These are phyloP conservation scores for Begonia fuchsioides DNA, from an alignment of 306 rosid species.

Conservation along the genomic window DNA sequence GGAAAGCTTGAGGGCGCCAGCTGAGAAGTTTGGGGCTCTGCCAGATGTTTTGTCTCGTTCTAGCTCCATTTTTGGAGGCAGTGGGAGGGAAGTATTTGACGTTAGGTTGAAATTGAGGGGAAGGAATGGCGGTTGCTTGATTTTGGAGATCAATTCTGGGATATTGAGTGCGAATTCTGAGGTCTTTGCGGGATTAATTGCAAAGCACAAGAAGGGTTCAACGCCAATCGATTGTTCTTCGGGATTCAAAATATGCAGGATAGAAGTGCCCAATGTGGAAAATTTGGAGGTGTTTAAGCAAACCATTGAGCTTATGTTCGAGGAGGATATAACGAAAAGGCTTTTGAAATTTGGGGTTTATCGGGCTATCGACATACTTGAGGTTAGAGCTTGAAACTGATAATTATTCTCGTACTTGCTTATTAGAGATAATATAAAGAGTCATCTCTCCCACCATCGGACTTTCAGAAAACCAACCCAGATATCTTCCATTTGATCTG, in stretches of 20 bases:
- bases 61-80: constrained; percentile 9
- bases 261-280: constrained; percentile 75
- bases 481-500: too few relatives aligned
- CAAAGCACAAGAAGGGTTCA: constrained; percentile 25
- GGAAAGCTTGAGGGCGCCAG: constrained; percentile 41
- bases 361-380: constrained; percentile 68
- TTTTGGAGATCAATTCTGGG: constrained; percentile 62
- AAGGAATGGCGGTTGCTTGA: constrained; percentile 51
- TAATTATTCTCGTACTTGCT: too few relatives aligned
- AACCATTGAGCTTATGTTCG: constrained; percentile 80
- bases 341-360: constrained; percentile 53
- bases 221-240: constrained; percentile 13
- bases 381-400: constrained; percentile 30
- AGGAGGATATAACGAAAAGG: constrained; percentile 39
- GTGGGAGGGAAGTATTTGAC: constrained; percentile 31
- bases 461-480: too few relatives aligned
- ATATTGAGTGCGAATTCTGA: constrained; percentile 61
- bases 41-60: constrained; percentile 8
- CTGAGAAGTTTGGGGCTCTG: constrained; percentile 7
- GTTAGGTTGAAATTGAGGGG: constrained; percentile 84
- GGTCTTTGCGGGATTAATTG: constrained; percentile 52
- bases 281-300: constrained; percentile 58
- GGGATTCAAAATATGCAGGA: constrained; percentile 51
- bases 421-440: too few relatives aligned
- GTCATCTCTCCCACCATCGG: too few relatives aligned